A percentile compares a stretch with the other conserved stretches of the same genome.
Evolutionary conservation across 2,329 filamentous ascomycete genomes (phyloP).

Genomic region (Aspergillus sp.): DNA sequence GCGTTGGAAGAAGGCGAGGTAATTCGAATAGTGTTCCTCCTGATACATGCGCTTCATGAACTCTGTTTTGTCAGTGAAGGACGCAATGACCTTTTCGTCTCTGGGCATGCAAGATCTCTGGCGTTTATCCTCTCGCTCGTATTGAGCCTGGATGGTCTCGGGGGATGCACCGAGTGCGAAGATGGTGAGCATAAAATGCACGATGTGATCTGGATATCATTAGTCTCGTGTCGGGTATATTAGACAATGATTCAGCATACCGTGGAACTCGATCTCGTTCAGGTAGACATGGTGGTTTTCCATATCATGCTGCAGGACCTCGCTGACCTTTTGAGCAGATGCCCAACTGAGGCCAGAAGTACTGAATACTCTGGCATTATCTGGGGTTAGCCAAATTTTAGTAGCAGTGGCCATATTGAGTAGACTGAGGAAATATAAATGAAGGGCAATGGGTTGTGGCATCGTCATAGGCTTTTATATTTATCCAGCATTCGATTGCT

Average conservation of each 20-base stretch:
- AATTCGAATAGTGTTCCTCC: conserved; percentile 64
- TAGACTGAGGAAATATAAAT: too few relatives aligned
- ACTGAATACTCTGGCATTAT: not conserved
- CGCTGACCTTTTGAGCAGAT: conserved; percentile 58
- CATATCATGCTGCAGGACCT: conserved; percentile 73
- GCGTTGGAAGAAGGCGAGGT: conserved; percentile 68
- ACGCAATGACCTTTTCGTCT: conserved; percentile 48
- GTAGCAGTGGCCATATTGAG: too few relatives aligned
- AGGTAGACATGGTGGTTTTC: conserved; percentile 73
- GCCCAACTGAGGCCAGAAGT: conserved; percentile 47
- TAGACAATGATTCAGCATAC: conserved; percentile 17
- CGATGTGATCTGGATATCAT: conserved; percentile 61
- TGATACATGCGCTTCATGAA: conserved; percentile 61
- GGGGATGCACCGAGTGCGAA: conserved; percentile 69
- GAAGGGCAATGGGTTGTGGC: too few relatives aligned
- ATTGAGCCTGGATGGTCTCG: conserved; percentile 57
- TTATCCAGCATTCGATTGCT: too few relatives aligned
- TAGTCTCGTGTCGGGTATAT: not conserved
- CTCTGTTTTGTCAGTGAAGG: conserved; percentile 52
- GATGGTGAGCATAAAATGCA: conserved; percentile 70
- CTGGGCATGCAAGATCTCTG: conserved; percentile 53
- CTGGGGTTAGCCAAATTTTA: too few relatives aligned
- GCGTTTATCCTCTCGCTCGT: conserved; percentile 60
- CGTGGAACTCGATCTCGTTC: conserved; percentile 70
- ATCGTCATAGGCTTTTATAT: too few relatives aligned